Conservation (phyloP, 1,139 yeast genomes). For the Magnusiomyces suaveolens region DNA sequence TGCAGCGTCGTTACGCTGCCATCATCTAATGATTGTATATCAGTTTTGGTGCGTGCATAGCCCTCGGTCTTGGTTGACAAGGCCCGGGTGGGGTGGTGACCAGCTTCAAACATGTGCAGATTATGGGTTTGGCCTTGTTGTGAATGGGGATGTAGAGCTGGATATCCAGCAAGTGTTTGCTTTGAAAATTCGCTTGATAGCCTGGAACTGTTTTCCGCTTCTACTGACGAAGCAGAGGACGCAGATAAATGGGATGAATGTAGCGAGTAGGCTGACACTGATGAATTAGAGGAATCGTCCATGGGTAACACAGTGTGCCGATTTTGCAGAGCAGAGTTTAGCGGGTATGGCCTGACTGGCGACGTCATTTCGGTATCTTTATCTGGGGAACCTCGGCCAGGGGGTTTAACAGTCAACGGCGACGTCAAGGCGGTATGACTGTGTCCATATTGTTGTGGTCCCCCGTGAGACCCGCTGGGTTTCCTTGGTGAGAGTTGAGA, state of each 20-base stretch:
- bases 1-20: not conserved
- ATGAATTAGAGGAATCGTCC: constrained; percentile 9
- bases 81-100: not conserved
- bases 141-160: not conserved
- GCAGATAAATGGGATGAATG: constrained; percentile 12
- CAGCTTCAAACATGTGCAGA: not conserved
- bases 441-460: not conserved
- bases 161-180: constrained; percentile 2
- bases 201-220: not conserved
- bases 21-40: not conserved
- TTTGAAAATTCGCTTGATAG: not conserved
- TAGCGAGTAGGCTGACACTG: constrained; percentile 9
- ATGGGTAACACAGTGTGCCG: not conserved
- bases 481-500: not conserved
- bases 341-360: not conserved
- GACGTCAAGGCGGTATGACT: not conserved
- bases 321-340: not conserved
- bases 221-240: constrained; percentile 2
- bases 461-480: not conserved
- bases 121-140: constrained; percentile 1
- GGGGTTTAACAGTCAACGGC: not conserved
- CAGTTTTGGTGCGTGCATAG: not conserved
- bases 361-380: not conserved
- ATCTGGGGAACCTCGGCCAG: not conserved
- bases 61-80: not conserved